phyloP scores from a whole-genome alignment of 2,329 filamentous ascomycete genomes.

The Verticillium longisporum region DNA sequence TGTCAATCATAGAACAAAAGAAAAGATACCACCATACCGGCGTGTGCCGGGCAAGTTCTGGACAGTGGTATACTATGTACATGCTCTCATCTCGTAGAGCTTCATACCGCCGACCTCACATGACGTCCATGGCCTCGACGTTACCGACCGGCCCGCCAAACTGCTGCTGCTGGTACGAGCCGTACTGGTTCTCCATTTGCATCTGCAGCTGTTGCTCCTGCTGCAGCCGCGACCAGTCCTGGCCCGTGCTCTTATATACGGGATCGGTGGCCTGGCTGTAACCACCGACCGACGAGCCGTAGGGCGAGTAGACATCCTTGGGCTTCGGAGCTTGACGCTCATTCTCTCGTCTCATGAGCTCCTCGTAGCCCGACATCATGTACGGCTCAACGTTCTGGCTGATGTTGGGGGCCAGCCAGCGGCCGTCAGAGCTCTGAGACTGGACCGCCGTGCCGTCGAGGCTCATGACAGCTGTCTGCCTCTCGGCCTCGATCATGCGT shows the following conservation, averaged over 20 bases:
- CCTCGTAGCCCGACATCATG: slow-evolving; percentile 75
- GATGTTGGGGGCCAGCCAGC: slow-evolving; percentile 35
- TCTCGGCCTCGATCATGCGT: slow-evolving; percentile 26
- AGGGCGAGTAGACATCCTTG: slow-evolving; percentile 37
- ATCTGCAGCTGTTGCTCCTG: slow-evolving; percentile 44
- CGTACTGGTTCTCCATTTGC: slow-evolving; percentile 64
- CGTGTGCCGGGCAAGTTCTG: not conserved
- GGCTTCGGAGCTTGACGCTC: slow-evolving; percentile 26
- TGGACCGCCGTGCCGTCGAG: slow-evolving; percentile 49
- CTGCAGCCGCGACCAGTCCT: slow-evolving; percentile 14
- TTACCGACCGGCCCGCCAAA: slow-evolving; percentile 29
- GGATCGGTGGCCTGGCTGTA: slow-evolving; percentile 51
- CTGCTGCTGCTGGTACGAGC: slow-evolving; percentile 52
- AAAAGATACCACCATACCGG: not conserved
- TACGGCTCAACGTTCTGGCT: slow-evolving; percentile 65
- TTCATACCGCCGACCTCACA: slow-evolving; percentile 18
- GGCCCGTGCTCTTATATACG: slow-evolving; percentile 47
- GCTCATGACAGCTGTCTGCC: slow-evolving; percentile 39
- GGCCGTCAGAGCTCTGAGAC: slow-evolving; percentile 37
- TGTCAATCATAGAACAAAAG: not conserved
- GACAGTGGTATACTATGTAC: not conserved
- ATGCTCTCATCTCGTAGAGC: not conserved
- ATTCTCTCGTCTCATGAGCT: slow-evolving; percentile 58
- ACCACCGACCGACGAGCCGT: slow-evolving; percentile 30
- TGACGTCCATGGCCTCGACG: slow-evolving; percentile 41